Percentiles rank a stretch among this genome's conserved stretches.
phyloP scores from a whole-genome alignment of 148 eudicot genomes.

The Heliamphora exappendiculata region DNA sequence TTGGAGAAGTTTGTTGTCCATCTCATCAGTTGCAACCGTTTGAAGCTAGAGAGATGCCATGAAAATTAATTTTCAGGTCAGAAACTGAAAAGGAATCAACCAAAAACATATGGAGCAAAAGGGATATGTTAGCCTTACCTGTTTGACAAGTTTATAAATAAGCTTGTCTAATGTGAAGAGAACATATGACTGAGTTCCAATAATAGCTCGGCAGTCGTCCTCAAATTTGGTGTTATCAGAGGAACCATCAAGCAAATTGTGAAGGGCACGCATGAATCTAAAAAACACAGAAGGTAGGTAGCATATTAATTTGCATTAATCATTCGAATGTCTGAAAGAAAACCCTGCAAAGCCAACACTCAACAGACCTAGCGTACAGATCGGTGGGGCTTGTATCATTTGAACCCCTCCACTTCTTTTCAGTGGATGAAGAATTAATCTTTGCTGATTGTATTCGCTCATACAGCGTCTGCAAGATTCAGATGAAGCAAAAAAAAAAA shows the following conservation, averaged over 20 bases:
- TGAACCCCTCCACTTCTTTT: constrained; percentile 65
- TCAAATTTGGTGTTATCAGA: constrained; percentile 82
- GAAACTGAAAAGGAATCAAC: background rate
- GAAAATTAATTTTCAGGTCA: constrained; percentile 11
- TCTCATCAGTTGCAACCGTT: constrained; percentile 62
- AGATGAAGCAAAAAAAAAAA: background rate
- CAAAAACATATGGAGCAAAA: background rate
- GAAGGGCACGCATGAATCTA: constrained; percentile 73
- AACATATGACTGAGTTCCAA: constrained; percentile 82
- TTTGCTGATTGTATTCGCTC: constrained; percentile 79
- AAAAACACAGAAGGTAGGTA: constrained; percentile 5
- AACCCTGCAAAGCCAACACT: constrained; percentile 8
- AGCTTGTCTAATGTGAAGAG: constrained; percentile 93
- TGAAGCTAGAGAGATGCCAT: constrained; percentile 51
- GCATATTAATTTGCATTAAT: constrained; percentile 1
- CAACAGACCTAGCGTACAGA: constrained; percentile 54
- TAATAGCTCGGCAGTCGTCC: constrained; percentile 85
- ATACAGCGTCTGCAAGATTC: constrained; percentile 57
- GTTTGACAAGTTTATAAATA: constrained; percentile 78
- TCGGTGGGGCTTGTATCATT: constrained; percentile 46
- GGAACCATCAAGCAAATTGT: constrained; percentile 72
- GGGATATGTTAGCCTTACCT: constrained; percentile 35
- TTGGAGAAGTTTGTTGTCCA: constrained; percentile 68
- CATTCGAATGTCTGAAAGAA: constrained; percentile 6
- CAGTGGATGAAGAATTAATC: constrained; percentile 50